These are phyloP conservation scores for Bryoerythrophyllum caledonicum DNA, from an alignment of 225 moss, liverwort and hornwort species.

Conservation along the genomic window DNA sequence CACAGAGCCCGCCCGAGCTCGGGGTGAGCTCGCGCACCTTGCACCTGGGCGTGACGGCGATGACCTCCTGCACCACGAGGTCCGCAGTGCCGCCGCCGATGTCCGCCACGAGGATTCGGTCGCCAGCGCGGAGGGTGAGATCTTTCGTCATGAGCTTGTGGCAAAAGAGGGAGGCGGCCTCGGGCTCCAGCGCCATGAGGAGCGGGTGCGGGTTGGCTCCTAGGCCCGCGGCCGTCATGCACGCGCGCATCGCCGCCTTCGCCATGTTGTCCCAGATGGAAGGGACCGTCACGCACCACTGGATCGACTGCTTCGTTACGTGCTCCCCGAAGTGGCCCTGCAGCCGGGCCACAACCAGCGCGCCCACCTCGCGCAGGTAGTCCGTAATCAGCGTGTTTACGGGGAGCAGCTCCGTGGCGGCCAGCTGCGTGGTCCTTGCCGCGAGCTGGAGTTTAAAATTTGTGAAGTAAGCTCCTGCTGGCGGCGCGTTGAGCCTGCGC, in stretches of 20 bases:
- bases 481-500: not conserved
- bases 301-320: slow-evolving; percentile 9
- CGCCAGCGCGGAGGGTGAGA: not conserved
- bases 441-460: slow-evolving; percentile 40
- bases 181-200: slow-evolving; percentile 28
- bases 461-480: slow-evolving; percentile 4
- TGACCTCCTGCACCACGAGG: slow-evolving; percentile 31
- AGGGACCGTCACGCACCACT: slow-evolving; percentile 38
- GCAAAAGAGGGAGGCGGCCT: slow-evolving; percentile 22
- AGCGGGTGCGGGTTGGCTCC: slow-evolving; percentile 24
- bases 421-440: not conserved
- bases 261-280: slow-evolving; percentile 27
- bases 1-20: slow-evolving; percentile 16
- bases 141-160: not conserved
- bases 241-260: slow-evolving; percentile 14
- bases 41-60: not conserved
- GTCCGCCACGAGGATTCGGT: slow-evolving; percentile 45
- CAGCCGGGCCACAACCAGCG: not conserved
- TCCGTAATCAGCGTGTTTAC: slow-evolving; percentile 32
- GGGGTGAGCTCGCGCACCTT: slow-evolving; percentile 30
- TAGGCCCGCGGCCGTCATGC: slow-evolving; percentile 31
- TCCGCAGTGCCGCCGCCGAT: slow-evolving; percentile 24
- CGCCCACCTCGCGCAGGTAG: slow-evolving; percentile 20
- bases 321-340: accelerated
- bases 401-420: not conserved